A percentile compares a stretch with the other conserved stretches of the same genome.
Conservation (phyloP, 2,329 filamentous ascomycete genomes). For the Penicillium olsonii region DNA sequence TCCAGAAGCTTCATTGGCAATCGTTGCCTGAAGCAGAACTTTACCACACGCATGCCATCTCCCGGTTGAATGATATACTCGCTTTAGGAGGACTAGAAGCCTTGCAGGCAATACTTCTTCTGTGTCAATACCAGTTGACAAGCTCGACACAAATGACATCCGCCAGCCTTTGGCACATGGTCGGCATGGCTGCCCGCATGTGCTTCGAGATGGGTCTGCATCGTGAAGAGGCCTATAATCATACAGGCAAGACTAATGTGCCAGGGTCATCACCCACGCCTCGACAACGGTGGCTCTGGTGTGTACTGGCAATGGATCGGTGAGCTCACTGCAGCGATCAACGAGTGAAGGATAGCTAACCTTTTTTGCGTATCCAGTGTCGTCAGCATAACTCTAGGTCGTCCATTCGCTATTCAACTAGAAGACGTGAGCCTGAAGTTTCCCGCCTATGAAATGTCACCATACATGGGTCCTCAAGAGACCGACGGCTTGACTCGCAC, state of each 20-base stretch:
- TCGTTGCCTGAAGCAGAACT: constrained; percentile 46
- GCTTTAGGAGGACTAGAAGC: constrained; percentile 18
- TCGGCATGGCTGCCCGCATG: constrained; percentile 45
- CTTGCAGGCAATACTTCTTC: constrained; percentile 45
- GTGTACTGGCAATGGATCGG: too few species aligned
- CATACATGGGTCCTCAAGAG: too few species aligned
- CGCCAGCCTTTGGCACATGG: constrained; percentile 49
- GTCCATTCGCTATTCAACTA: constrained; percentile 43
- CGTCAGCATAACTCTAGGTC: constrained; percentile 39
- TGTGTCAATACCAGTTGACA: constrained; percentile 48
- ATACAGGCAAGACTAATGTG: too few species aligned
- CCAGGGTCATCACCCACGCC: too few species aligned
- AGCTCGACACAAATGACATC: constrained; percentile 43
- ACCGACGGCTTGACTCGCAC: too few species aligned
- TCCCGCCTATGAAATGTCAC: constrained; percentile 28
- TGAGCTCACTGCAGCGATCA: too few species aligned
- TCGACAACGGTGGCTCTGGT: too few species aligned
- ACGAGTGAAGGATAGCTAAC: not conserved
- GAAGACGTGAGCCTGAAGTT: constrained; percentile 47
- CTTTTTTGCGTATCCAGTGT: not conserved
- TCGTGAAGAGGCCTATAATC: constrained; percentile 38
- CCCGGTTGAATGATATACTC: constrained; percentile 40
- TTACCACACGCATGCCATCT: constrained; percentile 44
- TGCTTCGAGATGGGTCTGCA: constrained; percentile 47
- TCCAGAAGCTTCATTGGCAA: constrained; percentile 50